Conservation (phyloP, 129 eudicot species). For the Saposhnikovia divaricata region DNA sequence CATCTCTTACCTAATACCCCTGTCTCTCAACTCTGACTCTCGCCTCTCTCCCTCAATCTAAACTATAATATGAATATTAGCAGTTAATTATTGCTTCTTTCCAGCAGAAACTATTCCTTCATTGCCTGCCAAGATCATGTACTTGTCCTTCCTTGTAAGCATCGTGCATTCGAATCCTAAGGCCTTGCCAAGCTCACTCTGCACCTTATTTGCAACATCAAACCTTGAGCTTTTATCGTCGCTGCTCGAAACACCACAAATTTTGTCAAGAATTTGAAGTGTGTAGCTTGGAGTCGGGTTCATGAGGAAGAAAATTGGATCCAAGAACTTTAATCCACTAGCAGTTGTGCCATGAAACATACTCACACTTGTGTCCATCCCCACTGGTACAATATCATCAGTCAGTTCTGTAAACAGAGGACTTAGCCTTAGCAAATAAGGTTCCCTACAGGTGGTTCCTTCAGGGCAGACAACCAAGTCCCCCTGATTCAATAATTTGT, state of each 20-base stretch:
- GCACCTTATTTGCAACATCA: slow-evolving; percentile 55
- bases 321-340: slow-evolving; percentile 53
- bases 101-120: slow-evolving; percentile 35
- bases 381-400: slow-evolving; percentile 59
- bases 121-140: slow-evolving; percentile 59
- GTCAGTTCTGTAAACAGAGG: slow-evolving; percentile 63
- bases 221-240: slow-evolving; percentile 22
- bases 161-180: slow-evolving; percentile 46
- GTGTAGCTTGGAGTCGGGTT: slow-evolving; percentile 52
- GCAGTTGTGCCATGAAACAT: slow-evolving; percentile 83
- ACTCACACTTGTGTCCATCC: slow-evolving; percentile 40
- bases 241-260: slow-evolving; percentile 20
- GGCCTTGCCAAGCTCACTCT: slow-evolving; percentile 46
- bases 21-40: no score
- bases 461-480: slow-evolving; percentile 73
- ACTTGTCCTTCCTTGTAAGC: slow-evolving; percentile 61
- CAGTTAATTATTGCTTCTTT: slow-evolving; percentile 3
- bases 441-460: slow-evolving; percentile 88
- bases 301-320: slow-evolving; percentile 63
- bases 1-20: no score
- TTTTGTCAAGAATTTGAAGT: slow-evolving; percentile 29
- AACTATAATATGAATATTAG: not conserved
- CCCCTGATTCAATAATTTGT: slow-evolving; percentile 40
- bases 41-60: no score
- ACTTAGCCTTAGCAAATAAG: slow-evolving; percentile 57